These are phyloP conservation scores for Crithidia sp. DNA, from an alignment of 208 protist genomes.

Conservation along the genomic window DNA sequence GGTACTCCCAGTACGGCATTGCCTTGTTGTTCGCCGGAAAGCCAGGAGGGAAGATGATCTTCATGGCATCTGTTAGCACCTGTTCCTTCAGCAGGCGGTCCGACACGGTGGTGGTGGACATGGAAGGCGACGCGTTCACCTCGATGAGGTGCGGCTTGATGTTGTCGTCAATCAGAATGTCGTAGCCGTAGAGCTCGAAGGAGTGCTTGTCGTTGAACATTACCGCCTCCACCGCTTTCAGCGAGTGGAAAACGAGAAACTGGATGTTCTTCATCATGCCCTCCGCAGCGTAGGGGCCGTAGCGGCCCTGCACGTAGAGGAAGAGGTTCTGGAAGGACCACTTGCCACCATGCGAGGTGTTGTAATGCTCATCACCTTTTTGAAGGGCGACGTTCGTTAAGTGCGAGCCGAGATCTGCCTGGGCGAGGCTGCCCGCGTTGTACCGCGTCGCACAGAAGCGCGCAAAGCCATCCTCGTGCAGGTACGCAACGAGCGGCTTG, in stretches of 20 bases:
- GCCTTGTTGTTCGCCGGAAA: slow-evolving; percentile 52
- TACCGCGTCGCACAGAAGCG: slow-evolving; percentile 96
- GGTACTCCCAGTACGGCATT: slow-evolving; percentile 87
- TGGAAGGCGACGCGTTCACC: slow-evolving; percentile 94
- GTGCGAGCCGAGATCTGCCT: slow-evolving; percentile 92
- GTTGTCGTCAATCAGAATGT: slow-evolving; percentile 96
- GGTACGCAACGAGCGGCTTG: slow-evolving; percentile 92
- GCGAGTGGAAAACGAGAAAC: slow-evolving; percentile 93
- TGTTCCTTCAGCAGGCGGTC: slow-evolving; percentile 88
- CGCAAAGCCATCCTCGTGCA: slow-evolving; percentile 92
- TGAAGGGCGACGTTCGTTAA: slow-evolving; percentile 98
- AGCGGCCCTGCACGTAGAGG: slow-evolving; percentile 82
- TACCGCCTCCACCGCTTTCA: slow-evolving; percentile 87
- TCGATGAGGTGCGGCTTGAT: slow-evolving; percentile 97
- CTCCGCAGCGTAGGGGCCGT: slow-evolving; percentile 73
- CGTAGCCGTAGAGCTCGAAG: slow-evolving; percentile 98
- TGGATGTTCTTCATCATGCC: slow-evolving; percentile 90
- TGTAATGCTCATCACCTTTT: slow-evolving; percentile 94
- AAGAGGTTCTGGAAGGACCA: slow-evolving; percentile 90
- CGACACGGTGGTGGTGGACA: slow-evolving; percentile 82
- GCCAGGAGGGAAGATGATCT: slow-evolving; percentile 82
- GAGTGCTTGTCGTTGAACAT: slow-evolving; percentile 96
- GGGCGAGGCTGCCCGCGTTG: slow-evolving; percentile 45
- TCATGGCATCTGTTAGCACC: slow-evolving; percentile 81
- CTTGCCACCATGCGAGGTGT: slow-evolving; percentile 95